These are phyloP conservation scores for Pseudogymnoascus sp. DNA, from an alignment of 2,329 filamentous ascomycete species.

Conservation along the genomic window DNA sequence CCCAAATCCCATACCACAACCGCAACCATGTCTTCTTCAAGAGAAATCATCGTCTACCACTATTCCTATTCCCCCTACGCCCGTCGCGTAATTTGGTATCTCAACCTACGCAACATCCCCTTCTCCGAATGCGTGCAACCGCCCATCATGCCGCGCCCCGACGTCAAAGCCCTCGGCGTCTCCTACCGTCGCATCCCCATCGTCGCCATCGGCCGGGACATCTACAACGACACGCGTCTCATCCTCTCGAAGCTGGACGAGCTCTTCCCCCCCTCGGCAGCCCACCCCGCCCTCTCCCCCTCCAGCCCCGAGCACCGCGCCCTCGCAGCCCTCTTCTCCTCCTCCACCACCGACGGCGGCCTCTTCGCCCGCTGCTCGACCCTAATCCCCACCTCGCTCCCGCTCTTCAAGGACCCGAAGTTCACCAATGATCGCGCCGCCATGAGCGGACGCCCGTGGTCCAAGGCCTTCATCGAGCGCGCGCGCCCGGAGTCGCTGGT, in stretches of 20 bases:
- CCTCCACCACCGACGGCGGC: slow-evolving; percentile 46
- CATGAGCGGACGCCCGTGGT: slow-evolving; percentile 36
- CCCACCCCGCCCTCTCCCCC: slow-evolving; percentile 27
- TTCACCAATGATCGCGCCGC: slow-evolving; percentile 51
- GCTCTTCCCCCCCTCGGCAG: slow-evolving; percentile 38
- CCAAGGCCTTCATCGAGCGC: slow-evolving; percentile 29
- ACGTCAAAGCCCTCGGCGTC: slow-evolving; percentile 52
- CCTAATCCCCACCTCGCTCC: slow-evolving; percentile 48
- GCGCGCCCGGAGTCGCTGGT: slow-evolving; percentile 47
- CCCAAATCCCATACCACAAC: neutral
- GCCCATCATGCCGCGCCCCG: slow-evolving; percentile 55
- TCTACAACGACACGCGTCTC: slow-evolving; percentile 63
- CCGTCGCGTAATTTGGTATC: slow-evolving; percentile 56
- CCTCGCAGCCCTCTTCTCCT: slow-evolving; percentile 47
- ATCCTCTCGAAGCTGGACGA: slow-evolving; percentile 57
- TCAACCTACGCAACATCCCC: slow-evolving; percentile 42
- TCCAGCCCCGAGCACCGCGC: slow-evolving; percentile 35
- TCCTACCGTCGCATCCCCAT: slow-evolving; percentile 63
- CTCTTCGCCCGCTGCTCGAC: slow-evolving; percentile 45
- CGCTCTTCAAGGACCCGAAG: slow-evolving; percentile 44
- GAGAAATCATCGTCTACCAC: slow-evolving; percentile 55
- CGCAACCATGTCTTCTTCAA: slow-evolving; percentile 24
- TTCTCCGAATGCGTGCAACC: slow-evolving; percentile 43
- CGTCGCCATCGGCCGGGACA: slow-evolving; percentile 54
- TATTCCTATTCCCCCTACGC: slow-evolving; percentile 59